Percentiles rank a stretch among this genome's conserved stretches.
Evolutionary conservation across 2,329 filamentous ascomycete genomes (phyloP).

Genomic region (Ploettnerulaceae sp.): DNA sequence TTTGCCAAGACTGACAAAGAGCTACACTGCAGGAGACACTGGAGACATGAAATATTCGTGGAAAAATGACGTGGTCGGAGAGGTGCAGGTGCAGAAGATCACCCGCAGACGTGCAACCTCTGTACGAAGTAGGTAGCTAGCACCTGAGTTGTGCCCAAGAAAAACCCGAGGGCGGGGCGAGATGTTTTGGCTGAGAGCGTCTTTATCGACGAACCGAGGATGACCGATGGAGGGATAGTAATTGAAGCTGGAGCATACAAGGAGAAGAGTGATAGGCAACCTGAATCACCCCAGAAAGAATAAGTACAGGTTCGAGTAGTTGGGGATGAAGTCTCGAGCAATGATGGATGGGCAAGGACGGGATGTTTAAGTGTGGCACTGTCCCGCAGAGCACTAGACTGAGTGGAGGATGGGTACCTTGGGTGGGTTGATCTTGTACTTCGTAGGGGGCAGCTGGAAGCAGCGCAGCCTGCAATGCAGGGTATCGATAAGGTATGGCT

Average conservation of each 20-base stretch:
- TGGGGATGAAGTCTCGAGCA: not conserved
- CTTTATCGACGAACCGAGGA: too few relatives aligned
- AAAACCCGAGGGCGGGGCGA: too few relatives aligned
- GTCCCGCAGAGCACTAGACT: slow-evolving; percentile 7
- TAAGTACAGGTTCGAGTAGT: not conserved
- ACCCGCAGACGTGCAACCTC: slow-evolving; percentile 24
- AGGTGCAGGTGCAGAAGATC: slow-evolving; percentile 24
- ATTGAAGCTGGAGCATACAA: not conserved
- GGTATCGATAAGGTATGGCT: slow-evolving; percentile 5
- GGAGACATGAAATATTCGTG: slow-evolving; percentile 29
- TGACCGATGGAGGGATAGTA: not conserved
- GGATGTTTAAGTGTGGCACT: slow-evolving; percentile 14
- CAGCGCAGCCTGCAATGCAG: not conserved
- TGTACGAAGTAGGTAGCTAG: too few relatives aligned
- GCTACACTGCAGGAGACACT: slow-evolving; percentile 30
- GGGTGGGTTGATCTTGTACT: not conserved
- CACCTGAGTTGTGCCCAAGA: too few relatives aligned
- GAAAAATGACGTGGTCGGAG: slow-evolving; percentile 26
- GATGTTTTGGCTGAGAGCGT: too few relatives aligned
- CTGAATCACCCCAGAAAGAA: not conserved
- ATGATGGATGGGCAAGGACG: slow-evolving; percentile 4
- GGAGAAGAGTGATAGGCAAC: not conserved
- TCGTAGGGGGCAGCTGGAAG: slow-evolving; percentile 1
- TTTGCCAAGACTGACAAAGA: slow-evolving; percentile 25
- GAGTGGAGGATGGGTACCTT: slow-evolving; percentile 7